A percentile compares a stretch with the other conserved stretches of the same genome.
Conservation (phyloP, 2,329 filamentous ascomycete genomes). For the Rasamsonia emersonii region DNA sequence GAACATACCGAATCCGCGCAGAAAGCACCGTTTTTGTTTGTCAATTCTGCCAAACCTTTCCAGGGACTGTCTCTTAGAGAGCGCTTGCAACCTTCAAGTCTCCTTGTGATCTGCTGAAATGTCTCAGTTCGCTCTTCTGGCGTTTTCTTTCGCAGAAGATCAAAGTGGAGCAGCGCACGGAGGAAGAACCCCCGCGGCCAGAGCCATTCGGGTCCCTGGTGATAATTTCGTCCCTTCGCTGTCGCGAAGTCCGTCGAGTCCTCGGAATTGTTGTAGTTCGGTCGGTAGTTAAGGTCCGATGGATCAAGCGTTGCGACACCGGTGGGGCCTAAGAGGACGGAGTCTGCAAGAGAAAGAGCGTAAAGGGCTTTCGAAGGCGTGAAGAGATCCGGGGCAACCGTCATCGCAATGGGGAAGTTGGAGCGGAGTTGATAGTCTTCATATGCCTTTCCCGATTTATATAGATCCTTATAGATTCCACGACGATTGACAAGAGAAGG, state of each 20-base stretch:
- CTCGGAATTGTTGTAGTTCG: conserved; percentile 90
- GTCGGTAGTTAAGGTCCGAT: conserved; percentile 82
- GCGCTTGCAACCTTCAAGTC: conserved; percentile 74
- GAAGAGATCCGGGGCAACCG: conserved; percentile 83
- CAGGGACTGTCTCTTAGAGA: conserved; percentile 72
- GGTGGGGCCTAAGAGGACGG: conserved; percentile 69
- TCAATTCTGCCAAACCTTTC: conserved; percentile 88
- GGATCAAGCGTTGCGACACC: conserved; percentile 97
- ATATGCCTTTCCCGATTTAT: conserved; percentile 87
- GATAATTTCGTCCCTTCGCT: conserved; percentile 91
- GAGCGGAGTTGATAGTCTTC: conserved; percentile 94
- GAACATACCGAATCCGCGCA: conserved; percentile 75
- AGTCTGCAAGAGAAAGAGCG: conserved; percentile 72
- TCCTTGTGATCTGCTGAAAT: conserved; percentile 86
- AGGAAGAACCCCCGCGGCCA: conserved; percentile 97
- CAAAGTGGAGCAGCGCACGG: conserved; percentile 82
- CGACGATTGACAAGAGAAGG: conserved; percentile 71
- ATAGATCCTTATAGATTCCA: conserved; percentile 97
- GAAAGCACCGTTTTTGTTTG: conserved; percentile 75
- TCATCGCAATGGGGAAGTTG: conserved; percentile 95
- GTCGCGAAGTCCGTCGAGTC: conserved; percentile 88
- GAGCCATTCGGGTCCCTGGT: conserved; percentile 95
- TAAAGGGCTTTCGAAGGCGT: conserved; percentile 66
- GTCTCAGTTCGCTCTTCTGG: conserved; percentile 68
- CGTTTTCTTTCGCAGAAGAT: conserved; percentile 62